These are phyloP conservation scores for Crepidotus variabilis DNA, from an alignment of 768 basidiomycete species.

Conservation along the genomic window DNA sequence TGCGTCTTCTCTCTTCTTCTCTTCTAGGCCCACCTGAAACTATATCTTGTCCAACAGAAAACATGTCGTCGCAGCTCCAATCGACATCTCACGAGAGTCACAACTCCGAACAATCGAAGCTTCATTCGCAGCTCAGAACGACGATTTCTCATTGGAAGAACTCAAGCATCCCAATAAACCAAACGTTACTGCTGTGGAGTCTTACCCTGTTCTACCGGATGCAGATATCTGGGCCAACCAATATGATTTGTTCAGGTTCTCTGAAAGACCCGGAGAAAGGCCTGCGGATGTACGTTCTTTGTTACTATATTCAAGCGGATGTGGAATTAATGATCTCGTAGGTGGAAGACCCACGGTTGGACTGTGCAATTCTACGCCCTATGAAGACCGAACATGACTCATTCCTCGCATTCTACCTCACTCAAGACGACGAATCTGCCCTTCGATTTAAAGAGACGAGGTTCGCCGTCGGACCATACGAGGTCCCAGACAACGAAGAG, in stretches of 20 bases:
- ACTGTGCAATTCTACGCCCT: conserved; percentile 82
- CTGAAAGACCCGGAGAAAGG: conserved; percentile 82
- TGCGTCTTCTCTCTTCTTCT: conserved; percentile 26
- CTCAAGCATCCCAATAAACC: conserved; percentile 81
- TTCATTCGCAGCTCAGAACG: conserved; percentile 64
- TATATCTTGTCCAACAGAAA: conserved; percentile 33
- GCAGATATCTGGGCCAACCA: conserved; percentile 86
- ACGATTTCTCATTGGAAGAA: conserved; percentile 51
- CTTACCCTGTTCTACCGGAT: conserved; percentile 82
- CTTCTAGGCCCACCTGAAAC: not conserved
- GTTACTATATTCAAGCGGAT: too few relatives aligned
- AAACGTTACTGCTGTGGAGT: conserved; percentile 69
- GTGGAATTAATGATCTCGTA: conserved; percentile 24
- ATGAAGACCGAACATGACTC: conserved; percentile 89
- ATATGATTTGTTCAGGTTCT: conserved; percentile 84
- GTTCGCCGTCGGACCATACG: conserved; percentile 34
- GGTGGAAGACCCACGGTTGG: conserved; percentile 76
- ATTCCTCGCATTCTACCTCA: conserved; percentile 83
- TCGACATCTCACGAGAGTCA: conserved; percentile 72
- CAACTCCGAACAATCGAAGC: conserved; percentile 78
- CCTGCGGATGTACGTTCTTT: conserved; percentile 51
- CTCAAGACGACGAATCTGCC: conserved; percentile 71
- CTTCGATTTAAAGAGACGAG: conserved; percentile 60
- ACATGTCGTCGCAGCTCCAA: conserved; percentile 39
- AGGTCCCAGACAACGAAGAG: conserved; percentile 52